These are phyloP conservation scores for Trichoderma atroviride DNA, from an alignment of 2,329 filamentous ascomycete species.

Conservation along the genomic window DNA sequence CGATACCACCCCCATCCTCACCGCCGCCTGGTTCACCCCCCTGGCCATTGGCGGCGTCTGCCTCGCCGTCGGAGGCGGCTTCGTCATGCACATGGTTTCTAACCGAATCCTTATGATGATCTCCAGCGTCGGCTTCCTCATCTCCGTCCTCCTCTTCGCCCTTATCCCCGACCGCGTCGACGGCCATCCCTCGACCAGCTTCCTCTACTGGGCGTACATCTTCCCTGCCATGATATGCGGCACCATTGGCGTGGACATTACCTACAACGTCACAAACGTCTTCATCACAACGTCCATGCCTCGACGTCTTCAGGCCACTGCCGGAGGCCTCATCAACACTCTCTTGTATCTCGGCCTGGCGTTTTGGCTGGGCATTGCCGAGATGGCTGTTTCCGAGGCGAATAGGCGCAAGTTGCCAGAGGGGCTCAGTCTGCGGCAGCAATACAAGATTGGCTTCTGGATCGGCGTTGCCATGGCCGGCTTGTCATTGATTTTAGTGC, in stretches of 20 bases:
- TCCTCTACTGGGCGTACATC: conserved; percentile 70
- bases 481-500: conserved; percentile 55
- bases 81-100: conserved; percentile 67
- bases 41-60: conserved; percentile 69
- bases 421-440: conserved; percentile 48
- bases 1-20: conserved; percentile 59
- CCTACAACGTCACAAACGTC: conserved; percentile 74
- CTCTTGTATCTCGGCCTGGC: conserved; percentile 70
- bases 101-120: conserved; percentile 65
- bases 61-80: conserved; percentile 63
- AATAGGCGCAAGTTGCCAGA: conserved; percentile 33
- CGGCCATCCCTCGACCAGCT: conserved; percentile 36
- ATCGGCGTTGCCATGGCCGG: conserved; percentile 60
- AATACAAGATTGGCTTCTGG: conserved; percentile 70
- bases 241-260: conserved; percentile 75
- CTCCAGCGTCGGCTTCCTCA: conserved; percentile 61
- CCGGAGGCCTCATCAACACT: conserved; percentile 71
- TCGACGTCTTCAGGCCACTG: conserved; percentile 67
- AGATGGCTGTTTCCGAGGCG: conserved; percentile 61
- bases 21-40: conserved; percentile 70
- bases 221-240: conserved; percentile 71
- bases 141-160: conserved; percentile 64
- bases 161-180: conserved; percentile 59
- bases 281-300: conserved; percentile 77
- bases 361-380: conserved; percentile 54